Evolutionary conservation across 768 basidiomycete genomes (phyloP), one percentile per base, ranked within the genome.

Genomic region (Ramaria sp.): DNA sequence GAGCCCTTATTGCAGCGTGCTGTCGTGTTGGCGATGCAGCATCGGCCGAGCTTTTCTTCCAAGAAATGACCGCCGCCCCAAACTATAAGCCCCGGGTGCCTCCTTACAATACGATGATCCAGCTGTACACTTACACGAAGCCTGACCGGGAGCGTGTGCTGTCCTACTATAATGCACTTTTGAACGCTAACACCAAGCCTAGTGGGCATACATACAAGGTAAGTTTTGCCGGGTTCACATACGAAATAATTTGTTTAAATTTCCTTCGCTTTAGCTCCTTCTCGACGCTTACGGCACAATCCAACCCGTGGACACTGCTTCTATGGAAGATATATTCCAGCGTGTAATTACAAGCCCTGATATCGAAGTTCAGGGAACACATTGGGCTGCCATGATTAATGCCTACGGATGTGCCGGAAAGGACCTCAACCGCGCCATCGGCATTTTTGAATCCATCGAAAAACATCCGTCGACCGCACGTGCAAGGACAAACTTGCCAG

Each of bases 81-180:
- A 85, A 83, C 60, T 97, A 92, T 75, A 85, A 76, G 69, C 85
- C 94, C 8, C 76, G 93, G 6, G 83, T 96, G 0, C 96, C 95
- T 18, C 95, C 95, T 0, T 99, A 83, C 76, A 99, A 99, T 71
- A 93, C 87, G 32, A 96, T 99, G 93, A 97, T 99, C 80, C 96
- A 99, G 66, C 74, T 95, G 61, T 93, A 91, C 69, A 84, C 86
- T 48, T 81, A 84, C 53, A 92, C 87, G n/a, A 88, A 87, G 66
- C 95, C 92, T 1, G 84, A 89, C 58, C 79, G 92, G 50, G 77
- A 76, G 25, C 77, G 82, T 45, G 88, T 85, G 16, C 68, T 97
- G 25, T 73, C 78, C 61, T 98, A 83, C 66, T 86, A 86, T 66
- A 64, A 85, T 47, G 73, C 78, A 62, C 73, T 99, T 67, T 65